Evolutionary conservation across 345 rosid species (phyloP).

Genomic region (Clarkia xantiana): DNA sequence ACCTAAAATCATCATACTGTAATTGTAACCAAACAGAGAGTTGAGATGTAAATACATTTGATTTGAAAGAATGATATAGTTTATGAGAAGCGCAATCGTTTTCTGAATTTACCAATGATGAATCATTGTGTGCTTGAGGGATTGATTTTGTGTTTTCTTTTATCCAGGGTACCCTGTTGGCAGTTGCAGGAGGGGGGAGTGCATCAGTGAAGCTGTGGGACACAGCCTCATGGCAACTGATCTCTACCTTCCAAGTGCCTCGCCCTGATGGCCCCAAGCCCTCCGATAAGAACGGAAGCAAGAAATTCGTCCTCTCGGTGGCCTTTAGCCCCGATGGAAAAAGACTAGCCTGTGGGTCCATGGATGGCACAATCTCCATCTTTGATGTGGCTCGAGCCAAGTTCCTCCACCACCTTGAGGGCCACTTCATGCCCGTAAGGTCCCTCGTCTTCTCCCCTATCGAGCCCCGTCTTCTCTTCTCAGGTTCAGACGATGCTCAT

Average conservation of each 20-base stretch:
- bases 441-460: slow-evolving; percentile 75
- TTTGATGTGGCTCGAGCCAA: slow-evolving; percentile 73
- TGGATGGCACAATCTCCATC: slow-evolving; percentile 83
- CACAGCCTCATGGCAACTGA: slow-evolving; percentile 78
- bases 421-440: slow-evolving; percentile 87
- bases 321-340: slow-evolving; percentile 88
- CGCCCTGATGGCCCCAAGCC: slow-evolving; percentile 76
- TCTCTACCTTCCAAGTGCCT: slow-evolving; percentile 56
- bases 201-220: slow-evolving; percentile 95
- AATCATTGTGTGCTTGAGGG: no score
- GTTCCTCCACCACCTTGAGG: slow-evolving; percentile 79
- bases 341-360: slow-evolving; percentile 77
- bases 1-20: no score
- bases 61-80: no score
- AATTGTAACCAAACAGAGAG: no score
- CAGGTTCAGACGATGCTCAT: slow-evolving; percentile 84
- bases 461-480: slow-evolving; percentile 57
- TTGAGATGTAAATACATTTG: no score
- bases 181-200: slow-evolving; percentile 97
- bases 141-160: neutral
- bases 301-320: slow-evolving; percentile 80
- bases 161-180: slow-evolving; percentile 74
- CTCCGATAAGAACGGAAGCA: slow-evolving; percentile 67
- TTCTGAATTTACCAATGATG: no score
- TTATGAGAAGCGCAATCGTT: no score